phyloP scores from a whole-genome alignment of 2,329 filamentous ascomycete species.

The Leptographium galeiforme region DNA sequence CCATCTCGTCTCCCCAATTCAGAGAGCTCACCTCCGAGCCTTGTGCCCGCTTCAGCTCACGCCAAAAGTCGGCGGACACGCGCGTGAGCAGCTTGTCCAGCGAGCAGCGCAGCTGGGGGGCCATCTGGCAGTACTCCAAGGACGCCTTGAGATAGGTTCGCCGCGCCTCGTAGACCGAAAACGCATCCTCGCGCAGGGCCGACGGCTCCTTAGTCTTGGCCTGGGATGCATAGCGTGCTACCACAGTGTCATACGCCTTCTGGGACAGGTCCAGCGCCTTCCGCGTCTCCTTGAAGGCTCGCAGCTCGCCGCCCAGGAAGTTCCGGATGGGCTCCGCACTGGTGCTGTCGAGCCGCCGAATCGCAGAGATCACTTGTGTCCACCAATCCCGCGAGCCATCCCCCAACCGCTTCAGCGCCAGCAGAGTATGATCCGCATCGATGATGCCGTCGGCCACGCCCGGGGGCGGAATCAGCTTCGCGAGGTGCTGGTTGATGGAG shows the following conservation, averaged over 20 bases:
- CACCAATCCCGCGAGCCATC: slow-evolving; percentile 84
- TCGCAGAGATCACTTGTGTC: slow-evolving; percentile 57
- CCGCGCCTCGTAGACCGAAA: slow-evolving; percentile 83
- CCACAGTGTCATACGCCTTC: slow-evolving; percentile 67
- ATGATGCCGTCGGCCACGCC: slow-evolving; percentile 66
- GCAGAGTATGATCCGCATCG: slow-evolving; percentile 87
- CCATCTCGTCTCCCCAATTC: slow-evolving; percentile 68
- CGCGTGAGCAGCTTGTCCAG: slow-evolving; percentile 79
- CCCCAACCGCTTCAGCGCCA: slow-evolving; percentile 72
- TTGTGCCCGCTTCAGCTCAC: slow-evolving; percentile 62
- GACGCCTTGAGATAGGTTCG: slow-evolving; percentile 84
- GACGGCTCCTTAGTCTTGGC: slow-evolving; percentile 91
- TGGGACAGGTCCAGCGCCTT: slow-evolving; percentile 66
- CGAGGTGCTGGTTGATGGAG: slow-evolving; percentile 62
- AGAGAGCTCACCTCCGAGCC: slow-evolving; percentile 52
- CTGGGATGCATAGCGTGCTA: slow-evolving; percentile 71
- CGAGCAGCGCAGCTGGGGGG: slow-evolving; percentile 70
- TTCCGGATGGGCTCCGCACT: slow-evolving; percentile 69
- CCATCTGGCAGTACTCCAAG: slow-evolving; percentile 83
- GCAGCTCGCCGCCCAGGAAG: slow-evolving; percentile 69
- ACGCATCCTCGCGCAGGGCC: slow-evolving; percentile 83
- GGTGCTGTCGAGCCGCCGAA: slow-evolving; percentile 63
- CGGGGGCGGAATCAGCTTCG: slow-evolving; percentile 59
- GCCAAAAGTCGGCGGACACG: slow-evolving; percentile 77
- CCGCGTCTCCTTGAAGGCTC: slow-evolving; percentile 74